Percentiles rank a stretch among this genome's conserved stretches.
Evolutionary conservation across 495 filamentous ascomycete species (phyloP).

Genomic region (Baudoinia panamericana): DNA sequence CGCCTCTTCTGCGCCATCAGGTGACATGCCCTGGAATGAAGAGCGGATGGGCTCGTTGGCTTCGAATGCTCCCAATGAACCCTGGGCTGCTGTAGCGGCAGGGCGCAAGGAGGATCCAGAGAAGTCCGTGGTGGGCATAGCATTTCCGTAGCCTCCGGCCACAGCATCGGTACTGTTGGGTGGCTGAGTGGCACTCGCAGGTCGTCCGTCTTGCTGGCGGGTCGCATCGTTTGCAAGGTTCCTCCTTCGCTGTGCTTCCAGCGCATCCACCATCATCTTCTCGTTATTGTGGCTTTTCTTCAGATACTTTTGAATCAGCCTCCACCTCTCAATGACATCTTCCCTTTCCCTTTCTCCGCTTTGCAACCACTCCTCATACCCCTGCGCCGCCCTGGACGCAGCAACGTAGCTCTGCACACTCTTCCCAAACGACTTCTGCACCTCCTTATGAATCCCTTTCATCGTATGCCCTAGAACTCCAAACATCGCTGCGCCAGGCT

Average conservation of each 20-base stretch:
- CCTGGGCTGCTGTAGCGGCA: background rate
- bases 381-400: slow-evolving; percentile 56
- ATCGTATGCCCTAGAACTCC: slow-evolving; percentile 58
- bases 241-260: slow-evolving; percentile 28
- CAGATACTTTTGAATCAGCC: slow-evolving; percentile 39
- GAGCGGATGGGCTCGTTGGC: slow-evolving; percentile 53
- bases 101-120: background rate
- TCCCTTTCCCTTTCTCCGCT: slow-evolving; percentile 40
- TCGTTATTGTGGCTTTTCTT: slow-evolving; percentile 40
- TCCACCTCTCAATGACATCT: slow-evolving; percentile 49
- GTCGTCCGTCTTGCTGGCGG: too few species aligned
- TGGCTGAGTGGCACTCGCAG: too few species aligned
- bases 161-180: background rate
- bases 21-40: too few species aligned
- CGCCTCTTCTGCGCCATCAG: too few species aligned
- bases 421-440: slow-evolving; percentile 49
- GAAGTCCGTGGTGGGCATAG: background rate
- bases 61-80: slow-evolving; percentile 32
- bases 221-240: slow-evolving; percentile 19
- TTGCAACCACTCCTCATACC: slow-evolving; percentile 44
- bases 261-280: slow-evolving; percentile 28
- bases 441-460: slow-evolving; percentile 60
- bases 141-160: too few species aligned
- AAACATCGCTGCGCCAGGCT: slow-evolving; percentile 53
- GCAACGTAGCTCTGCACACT: slow-evolving; percentile 58